phyloP scores from a whole-genome alignment of 495 filamentous ascomycete genomes.

The Penicillium canescens region DNA sequence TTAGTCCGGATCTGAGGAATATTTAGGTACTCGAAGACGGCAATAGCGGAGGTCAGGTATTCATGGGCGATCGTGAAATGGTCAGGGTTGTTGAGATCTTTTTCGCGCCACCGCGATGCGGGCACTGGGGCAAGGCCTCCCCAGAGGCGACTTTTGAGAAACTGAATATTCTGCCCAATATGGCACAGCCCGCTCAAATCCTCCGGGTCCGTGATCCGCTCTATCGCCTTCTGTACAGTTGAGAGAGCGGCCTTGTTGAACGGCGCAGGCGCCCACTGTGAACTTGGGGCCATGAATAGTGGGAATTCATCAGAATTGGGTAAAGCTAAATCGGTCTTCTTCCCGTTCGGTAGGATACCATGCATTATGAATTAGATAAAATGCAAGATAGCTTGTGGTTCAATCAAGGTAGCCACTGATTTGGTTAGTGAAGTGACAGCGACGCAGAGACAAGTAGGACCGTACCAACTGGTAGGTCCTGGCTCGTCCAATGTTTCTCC shows the following conservation, averaged over 20 bases:
- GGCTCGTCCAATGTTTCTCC: constrained; percentile 11
- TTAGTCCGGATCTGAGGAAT: neutral
- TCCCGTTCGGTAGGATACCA: constrained; percentile 7
- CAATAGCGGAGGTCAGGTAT: neutral
- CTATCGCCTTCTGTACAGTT: neutral
- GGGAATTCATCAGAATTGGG: constrained; percentile 5
- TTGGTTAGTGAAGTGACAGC: constrained; percentile 1
- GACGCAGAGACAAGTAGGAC: neutral
- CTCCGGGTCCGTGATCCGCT: neutral
- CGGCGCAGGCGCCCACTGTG: constrained; percentile 10
- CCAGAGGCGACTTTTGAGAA: neutral
- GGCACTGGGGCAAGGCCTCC: constrained; percentile 1
- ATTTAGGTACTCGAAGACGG: constrained; percentile 2
- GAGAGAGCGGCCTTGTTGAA: constrained; percentile 2
- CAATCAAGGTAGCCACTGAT: constrained; percentile 8
- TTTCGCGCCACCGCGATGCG: neutral
- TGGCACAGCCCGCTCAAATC: neutral
- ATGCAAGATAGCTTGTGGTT: constrained; percentile 1
- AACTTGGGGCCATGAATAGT: constrained; percentile 6
- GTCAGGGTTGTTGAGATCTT: constrained; percentile 1
- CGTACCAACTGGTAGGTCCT: constrained; percentile 2
- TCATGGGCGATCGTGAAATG: neutral
- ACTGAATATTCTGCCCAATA: neutral
- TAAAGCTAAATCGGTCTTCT: constrained; percentile 10
- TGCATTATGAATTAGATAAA: constrained; percentile 4